Conservation (phyloP, 2,329 filamentous ascomycete genomes). For the Colletotrichum zoysiae region DNA sequence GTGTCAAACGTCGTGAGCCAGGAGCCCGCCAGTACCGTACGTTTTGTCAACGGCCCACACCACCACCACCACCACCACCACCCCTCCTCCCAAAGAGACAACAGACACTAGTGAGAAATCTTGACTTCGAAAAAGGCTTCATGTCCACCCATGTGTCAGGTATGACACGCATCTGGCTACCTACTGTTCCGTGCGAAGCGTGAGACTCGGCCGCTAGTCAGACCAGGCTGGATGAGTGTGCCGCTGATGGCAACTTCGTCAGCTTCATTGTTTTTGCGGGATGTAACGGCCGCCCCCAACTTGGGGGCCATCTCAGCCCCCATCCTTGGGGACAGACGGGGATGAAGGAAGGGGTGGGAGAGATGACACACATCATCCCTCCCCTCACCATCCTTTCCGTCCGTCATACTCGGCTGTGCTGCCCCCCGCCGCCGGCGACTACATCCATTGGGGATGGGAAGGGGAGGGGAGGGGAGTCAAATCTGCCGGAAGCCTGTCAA, state of each 20-base stretch:
- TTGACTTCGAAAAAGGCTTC: neutral
- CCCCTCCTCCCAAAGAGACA: neutral
- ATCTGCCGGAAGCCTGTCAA: neutral
- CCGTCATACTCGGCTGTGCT: neutral
- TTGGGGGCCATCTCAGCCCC: neutral
- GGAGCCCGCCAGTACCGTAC: neutral
- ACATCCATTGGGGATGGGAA: neutral
- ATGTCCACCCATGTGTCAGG: neutral
- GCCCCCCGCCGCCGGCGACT: neutral
- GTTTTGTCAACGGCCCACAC: neutral
- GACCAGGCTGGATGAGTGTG: neutral
- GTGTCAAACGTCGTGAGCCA: neutral
- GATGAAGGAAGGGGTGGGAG: neutral
- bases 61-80: neutral
- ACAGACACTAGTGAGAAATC: neutral
- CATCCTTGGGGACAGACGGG: neutral
- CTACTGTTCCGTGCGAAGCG: neutral
- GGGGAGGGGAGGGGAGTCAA: neutral
- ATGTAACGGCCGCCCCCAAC: neutral
- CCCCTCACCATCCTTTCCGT: neutral
- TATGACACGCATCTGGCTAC: conserved; percentile 13
- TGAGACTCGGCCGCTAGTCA: conserved; percentile 13
- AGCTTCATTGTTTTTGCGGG: neutral
- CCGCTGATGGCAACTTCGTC: neutral
- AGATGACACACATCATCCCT: neutral